Evolutionary conservation across 164 flowering plant genomes (phyloP).

Genomic region (Magnolia changhungtana): DNA sequence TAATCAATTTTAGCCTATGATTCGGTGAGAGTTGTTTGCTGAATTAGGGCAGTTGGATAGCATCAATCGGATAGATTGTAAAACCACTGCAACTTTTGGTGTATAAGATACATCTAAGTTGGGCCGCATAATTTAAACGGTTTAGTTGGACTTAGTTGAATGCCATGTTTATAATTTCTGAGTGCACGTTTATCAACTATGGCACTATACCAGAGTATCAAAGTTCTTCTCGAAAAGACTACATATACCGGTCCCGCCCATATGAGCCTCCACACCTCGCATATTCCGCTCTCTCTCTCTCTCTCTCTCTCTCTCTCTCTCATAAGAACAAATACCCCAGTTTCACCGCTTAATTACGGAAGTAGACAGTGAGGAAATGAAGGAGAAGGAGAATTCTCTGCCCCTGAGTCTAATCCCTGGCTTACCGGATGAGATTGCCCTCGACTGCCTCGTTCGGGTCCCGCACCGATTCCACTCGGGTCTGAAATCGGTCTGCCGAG

Average conservation of each 20-base stretch:
- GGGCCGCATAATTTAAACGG: not conserved
- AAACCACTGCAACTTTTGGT: not conserved
- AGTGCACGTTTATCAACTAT: not conserved
- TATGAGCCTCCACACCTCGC: too few relatives aligned
- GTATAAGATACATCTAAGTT: too few relatives aligned
- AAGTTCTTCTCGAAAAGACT: not conserved
- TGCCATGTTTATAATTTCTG: too few relatives aligned
- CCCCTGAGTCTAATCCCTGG: conserved; percentile 20
- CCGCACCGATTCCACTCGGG: conserved; percentile 17
- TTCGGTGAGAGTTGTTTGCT: not conserved
- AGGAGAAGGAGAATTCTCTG: not conserved
- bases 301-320: not conserved
- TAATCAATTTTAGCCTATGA: too few relatives aligned
- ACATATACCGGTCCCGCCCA: not conserved
- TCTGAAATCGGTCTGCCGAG: conserved; percentile 22
- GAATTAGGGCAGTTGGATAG: not conserved
- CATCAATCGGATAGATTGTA: not conserved
- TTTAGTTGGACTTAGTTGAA: too few relatives aligned
- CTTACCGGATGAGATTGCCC: conserved; percentile 28
- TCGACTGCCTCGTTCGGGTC: conserved; percentile 30
- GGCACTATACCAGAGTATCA: not conserved
- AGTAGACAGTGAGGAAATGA: not conserved
- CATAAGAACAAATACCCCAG: not conserved
- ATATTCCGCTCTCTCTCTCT: not conserved
- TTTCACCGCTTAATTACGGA: not conserved